Base-by-base conservation (phyloP, 2,329 filamentous ascomycete genomes). In the Thelonectria olida region DNA sequence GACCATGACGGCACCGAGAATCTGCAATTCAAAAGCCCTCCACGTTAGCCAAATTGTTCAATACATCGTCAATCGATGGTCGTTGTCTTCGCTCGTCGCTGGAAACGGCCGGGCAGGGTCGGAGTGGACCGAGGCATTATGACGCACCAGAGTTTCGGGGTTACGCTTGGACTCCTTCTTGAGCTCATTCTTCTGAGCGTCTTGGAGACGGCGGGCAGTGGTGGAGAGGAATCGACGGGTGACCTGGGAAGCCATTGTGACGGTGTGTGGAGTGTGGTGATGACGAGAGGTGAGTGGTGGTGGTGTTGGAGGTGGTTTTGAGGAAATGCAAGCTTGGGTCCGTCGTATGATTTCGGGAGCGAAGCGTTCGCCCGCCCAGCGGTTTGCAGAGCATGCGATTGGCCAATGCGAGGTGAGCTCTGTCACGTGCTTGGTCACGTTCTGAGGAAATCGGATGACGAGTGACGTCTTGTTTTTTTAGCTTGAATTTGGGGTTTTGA, bases 1-100 rank as follows among this genome's bases (percentile, higher is more conserved):
- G 73, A 91, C 89, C 93, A 98, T 97, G 78, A 98, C 90, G 75
- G 88, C 92, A 67, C 94, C 87, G 69, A 99, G 91, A 75, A 98
- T 89, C 96, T 98, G 74, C 66, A 70, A 44, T 52, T 47, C 41
- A 59, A 44, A 23, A 45, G 49, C 55, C 44, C 56, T 55, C 20
- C 45, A 61, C 19, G 64, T 70, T 62, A 67, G 62, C 49, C 58
- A 60, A 62, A 12, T 13, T 54, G 39, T 27, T 58, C 48, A 31
- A 38, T 58, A 23, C 19, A 17, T 38, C n/a, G 45, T 42, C 42
- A 41, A 50, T 36, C 31, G 17, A n/a, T 50, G 25, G 54, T 44
- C 34, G 36, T 51, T 42, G 34, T 54, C 31, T 42, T 41, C 15
- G n/a, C n/a, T 27, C 42, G 22, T 28, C 31, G 25, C 47, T 47